Conservation (phyloP, 805 yeast genomes). For the Ogataea trehalophila region DNA sequence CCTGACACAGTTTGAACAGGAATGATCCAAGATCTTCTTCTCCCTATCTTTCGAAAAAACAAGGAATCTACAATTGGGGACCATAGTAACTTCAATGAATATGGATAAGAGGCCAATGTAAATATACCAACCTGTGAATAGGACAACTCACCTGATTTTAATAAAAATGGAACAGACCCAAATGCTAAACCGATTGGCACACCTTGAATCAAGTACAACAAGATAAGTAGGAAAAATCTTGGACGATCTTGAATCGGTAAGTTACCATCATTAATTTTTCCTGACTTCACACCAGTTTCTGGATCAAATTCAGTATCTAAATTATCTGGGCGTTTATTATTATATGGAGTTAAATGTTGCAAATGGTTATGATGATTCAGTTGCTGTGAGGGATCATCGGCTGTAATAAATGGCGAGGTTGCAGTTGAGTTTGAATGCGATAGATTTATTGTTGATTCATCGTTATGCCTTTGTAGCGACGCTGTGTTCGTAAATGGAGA, state of each 20-base stretch:
- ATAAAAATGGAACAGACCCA: constrained; percentile 87
- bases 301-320: background rate
- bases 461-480: constrained; percentile 19
- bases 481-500: constrained; percentile 6
- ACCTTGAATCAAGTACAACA: constrained; percentile 87
- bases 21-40: constrained; percentile 90
- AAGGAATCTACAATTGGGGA: constrained; percentile 93
- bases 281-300: background rate
- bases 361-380: background rate
- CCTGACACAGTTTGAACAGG: constrained; percentile 88
- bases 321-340: background rate
- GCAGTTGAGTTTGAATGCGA: constrained; percentile 12
- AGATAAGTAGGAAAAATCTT: constrained; percentile 67
- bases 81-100: constrained; percentile 89
- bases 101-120: constrained; percentile 90
- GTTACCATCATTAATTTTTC: constrained; percentile 3
- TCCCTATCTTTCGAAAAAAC: constrained; percentile 61
- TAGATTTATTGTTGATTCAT: background rate
- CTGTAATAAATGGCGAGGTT: constrained; percentile 11
- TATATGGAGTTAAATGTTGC: background rate
- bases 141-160: constrained; percentile 69
- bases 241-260: constrained; percentile 51
- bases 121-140: constrained; percentile 90
- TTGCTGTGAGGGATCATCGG: constrained; percentile 3
- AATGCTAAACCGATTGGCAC: constrained; percentile 94